Evolutionary conservation across 2,329 filamentous ascomycete genomes (phyloP), one percentile per base, ranked within the genome.

Genomic region (Talaromyces sp.): DNA sequence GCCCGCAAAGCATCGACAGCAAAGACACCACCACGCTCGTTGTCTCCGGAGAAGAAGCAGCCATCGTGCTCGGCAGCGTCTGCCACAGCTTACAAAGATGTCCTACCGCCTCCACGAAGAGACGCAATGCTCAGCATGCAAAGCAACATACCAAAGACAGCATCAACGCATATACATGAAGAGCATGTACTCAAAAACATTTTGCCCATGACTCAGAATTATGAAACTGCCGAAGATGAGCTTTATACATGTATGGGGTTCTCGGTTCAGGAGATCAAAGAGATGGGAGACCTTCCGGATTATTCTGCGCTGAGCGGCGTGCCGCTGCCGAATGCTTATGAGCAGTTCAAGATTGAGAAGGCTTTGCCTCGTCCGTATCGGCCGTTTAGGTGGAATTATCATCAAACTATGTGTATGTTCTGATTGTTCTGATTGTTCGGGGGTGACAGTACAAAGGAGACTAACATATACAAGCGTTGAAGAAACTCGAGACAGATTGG

Each of bases 381-480:
- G 47, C 92, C 92, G 0, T 90, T 96, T 50, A 79, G 92, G 71
- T 96, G 92, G 92, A 81, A 84, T 0, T 96, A 96, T 73, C 91
- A 95, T 73, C 92, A 96, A 73, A 96, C 92, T 0, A 96, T 96
- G 92, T 91, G 91, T 94, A 85, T 70, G 89, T 83, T 54, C 43
- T 33, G 31, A 37, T 3, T 35, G 13, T 54, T 19, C 4, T 25
- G n/a, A 13, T 9, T 22, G 1, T 56, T 9, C 3, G 2, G 4
- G 11, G 37, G 10, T 5, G 10, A 35, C 0, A 0, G 7, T 37
- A 39, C 11, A 25, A 17, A 49, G 1, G 31, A 33, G 58, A 39
- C 58, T 39, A 22, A 49, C 49, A 3, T 19, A 43, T 41, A 35
- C 17, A 41, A 95, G 91, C 91, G 1, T 80, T 94, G 9, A 88